These are phyloP conservation scores for Euryodendron excelsum DNA, from an alignment of 148 eudicot genomes.

Conservation along the genomic window DNA sequence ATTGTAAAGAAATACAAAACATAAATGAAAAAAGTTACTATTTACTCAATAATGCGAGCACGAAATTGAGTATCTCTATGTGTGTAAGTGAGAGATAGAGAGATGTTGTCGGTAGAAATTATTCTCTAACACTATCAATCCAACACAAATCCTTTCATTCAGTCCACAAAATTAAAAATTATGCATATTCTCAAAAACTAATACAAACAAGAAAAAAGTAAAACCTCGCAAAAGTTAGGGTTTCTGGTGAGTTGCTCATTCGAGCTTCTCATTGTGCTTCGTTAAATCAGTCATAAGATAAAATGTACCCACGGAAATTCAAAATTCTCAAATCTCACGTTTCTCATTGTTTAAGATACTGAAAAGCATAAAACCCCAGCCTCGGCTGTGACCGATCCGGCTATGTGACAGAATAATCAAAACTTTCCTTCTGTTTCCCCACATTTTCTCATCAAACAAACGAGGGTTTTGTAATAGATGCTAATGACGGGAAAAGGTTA, in stretches of 20 bases:
- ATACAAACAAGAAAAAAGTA: not conserved
- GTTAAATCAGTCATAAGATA: not conserved
- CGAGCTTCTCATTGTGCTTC: not conserved
- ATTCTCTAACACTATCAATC: too few relatives aligned
- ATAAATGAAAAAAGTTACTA: not conserved
- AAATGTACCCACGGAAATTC: too few relatives aligned
- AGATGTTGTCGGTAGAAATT: not conserved
- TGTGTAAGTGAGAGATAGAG: not conserved
- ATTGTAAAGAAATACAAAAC: not conserved
- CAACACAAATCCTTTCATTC: not conserved
- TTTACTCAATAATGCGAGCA: too few relatives aligned
- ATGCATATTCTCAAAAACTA: not conserved
- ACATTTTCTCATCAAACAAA: slow-evolving; percentile 1
- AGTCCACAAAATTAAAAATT: too few relatives aligned
- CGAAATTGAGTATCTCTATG: too few relatives aligned
- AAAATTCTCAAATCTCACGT: not conserved
- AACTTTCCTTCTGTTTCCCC: not conserved
- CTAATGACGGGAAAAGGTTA: not conserved
- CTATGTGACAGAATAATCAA: too few relatives aligned
- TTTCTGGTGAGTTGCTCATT: not conserved
- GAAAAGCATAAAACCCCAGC: not conserved
- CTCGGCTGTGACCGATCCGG: not conserved
- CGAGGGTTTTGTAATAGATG: slow-evolving; percentile 7
- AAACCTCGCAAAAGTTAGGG: not conserved
- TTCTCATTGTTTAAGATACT: not conserved